A percentile compares a stretch with the other conserved stretches of the same genome.
phyloP scores from a whole-genome alignment of 371 early-diverging fungal genomes.

The Haplosporangium sp. region DNA sequence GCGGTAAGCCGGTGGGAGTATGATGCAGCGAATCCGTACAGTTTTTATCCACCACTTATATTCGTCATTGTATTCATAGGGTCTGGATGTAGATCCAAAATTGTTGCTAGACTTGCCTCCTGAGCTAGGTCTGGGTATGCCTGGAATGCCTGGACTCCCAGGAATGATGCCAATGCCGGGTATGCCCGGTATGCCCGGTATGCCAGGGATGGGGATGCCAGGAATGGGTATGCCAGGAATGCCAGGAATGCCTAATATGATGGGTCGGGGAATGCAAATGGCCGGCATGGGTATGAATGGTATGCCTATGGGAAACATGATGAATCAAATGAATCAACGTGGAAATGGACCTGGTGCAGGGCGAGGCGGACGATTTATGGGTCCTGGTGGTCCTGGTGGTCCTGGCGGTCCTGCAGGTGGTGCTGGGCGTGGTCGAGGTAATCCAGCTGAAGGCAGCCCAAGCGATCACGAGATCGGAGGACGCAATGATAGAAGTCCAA shows the following conservation, averaged over 20 bases:
- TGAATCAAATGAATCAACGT: slow-evolving; percentile 36
- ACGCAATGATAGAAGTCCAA: slow-evolving; percentile 33
- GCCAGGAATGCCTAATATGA: slow-evolving; percentile 43
- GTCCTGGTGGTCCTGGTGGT: slow-evolving; percentile 27
- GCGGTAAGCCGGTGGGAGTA: slow-evolving; percentile 9
- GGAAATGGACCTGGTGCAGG: slow-evolving; percentile 36
- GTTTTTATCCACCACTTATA: neutral
- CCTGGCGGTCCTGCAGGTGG: slow-evolving; percentile 26
- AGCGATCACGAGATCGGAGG: slow-evolving; percentile 23
- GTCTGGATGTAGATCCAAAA: slow-evolving; percentile 46
- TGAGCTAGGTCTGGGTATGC: slow-evolving; percentile 34
- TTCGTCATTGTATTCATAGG: slow-evolving; percentile 14
- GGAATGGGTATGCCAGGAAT: slow-evolving; percentile 36
- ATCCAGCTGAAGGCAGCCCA: slow-evolving; percentile 11
- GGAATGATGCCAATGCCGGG: slow-evolving; percentile 24
- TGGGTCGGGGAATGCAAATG: slow-evolving; percentile 46
- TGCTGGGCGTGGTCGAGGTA: slow-evolving; percentile 33
- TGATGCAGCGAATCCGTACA: neutral
- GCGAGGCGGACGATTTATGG: slow-evolving; percentile 35
- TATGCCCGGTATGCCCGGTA: slow-evolving; percentile 38
- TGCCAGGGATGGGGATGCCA: slow-evolving; percentile 26
- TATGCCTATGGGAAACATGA: slow-evolving; percentile 53
- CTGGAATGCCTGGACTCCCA: slow-evolving; percentile 21
- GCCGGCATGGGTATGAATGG: slow-evolving; percentile 54
- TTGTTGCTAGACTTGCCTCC: slow-evolving; percentile 45